Conservation (phyloP, 1,284 basidiomycete species). For the Pterulicium gracile region DNA sequence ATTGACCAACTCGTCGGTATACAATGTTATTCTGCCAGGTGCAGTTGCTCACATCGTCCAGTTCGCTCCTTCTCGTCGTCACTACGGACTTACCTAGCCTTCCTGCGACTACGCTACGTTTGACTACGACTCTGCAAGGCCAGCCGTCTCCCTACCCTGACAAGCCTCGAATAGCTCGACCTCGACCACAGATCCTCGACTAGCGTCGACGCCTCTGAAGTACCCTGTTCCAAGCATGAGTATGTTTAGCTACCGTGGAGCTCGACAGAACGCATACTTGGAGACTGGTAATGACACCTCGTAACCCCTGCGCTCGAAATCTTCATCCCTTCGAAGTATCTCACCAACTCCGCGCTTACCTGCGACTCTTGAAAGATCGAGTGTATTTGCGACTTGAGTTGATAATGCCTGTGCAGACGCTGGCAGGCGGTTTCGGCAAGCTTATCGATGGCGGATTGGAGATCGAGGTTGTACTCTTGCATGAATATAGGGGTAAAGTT, state of each 20-base stretch:
- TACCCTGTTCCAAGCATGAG: not conserved
- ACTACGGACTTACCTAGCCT: no score
- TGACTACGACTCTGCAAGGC: no score
- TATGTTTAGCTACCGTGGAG: not conserved
- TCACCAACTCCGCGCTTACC: not conserved
- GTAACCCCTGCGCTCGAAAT: not conserved
- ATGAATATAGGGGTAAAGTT: not conserved
- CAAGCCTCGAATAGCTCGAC: no score
- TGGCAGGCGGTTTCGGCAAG: not conserved
- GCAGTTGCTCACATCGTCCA: no score
- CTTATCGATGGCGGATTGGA: constrained; percentile 1
- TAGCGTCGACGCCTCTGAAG: not conserved
- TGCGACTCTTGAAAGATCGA: not conserved
- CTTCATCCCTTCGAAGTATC: not conserved
- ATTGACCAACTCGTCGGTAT: not conserved
- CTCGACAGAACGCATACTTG: not conserved
- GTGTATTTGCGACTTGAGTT: not conserved
- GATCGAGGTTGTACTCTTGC: not conserved
- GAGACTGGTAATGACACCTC: not conserved
- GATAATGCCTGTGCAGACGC: not conserved
- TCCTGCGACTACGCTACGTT: no score
- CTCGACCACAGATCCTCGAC: no score
- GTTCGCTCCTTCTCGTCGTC: no score
- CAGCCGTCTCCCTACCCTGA: no score
- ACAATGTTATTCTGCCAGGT: no score